Evolutionary conservation across 2,329 filamentous ascomycete genomes (phyloP), one percentile per base, ranked within the genome.

Genomic region (Torrubiellomyces zombiae): DNA sequence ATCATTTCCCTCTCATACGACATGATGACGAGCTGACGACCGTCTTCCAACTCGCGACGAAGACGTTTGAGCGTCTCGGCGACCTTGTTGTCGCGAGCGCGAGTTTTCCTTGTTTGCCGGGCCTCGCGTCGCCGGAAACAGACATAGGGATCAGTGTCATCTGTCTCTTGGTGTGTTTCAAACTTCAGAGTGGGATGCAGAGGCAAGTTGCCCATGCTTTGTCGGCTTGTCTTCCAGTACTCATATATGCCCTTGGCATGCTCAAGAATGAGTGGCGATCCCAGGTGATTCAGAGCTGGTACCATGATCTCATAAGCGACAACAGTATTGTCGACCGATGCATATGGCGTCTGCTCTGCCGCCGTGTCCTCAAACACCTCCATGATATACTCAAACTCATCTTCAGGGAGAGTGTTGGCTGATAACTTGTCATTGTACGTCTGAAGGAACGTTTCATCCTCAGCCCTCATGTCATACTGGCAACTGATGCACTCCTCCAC

Each of bases 41-140:
- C 83, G 39, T 89, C 77, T 52, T 95, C 89, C 19, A 95, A 63
- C 56, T 98, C 86, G 39, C 76, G 76, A 28, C 89, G 75, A 43
- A 98, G 58, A 47, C 80, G 81, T 58, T 89, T 89, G 38, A 98
- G 66, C 51, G 93, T 94, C 47, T 98, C 89, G 27, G 79, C 81
- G 40, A 86, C 82, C 52, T 93, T 86, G 18, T 81, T 81, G 57
- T 98, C 89, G 43, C 89, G 74, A 38, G 81, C 82, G 44, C 89
- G 70, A 18, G 89, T 98, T 57, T 95, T 98, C 40, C 89, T 78
- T 24, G 83, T 86, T 48, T 92, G 82, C 29, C 89, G 76, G 23
- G 92, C 80, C 53, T 98, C 89, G 35, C 89, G 79, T 39, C 89
- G 74, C 46, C 89, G 73, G 67, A 98, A 98, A 55, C 89, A 98